Percentiles rank a stretch among this genome's conserved stretches.
Conservation (phyloP, 306 rosid species). For the Casuarina equisetifolia region DNA sequence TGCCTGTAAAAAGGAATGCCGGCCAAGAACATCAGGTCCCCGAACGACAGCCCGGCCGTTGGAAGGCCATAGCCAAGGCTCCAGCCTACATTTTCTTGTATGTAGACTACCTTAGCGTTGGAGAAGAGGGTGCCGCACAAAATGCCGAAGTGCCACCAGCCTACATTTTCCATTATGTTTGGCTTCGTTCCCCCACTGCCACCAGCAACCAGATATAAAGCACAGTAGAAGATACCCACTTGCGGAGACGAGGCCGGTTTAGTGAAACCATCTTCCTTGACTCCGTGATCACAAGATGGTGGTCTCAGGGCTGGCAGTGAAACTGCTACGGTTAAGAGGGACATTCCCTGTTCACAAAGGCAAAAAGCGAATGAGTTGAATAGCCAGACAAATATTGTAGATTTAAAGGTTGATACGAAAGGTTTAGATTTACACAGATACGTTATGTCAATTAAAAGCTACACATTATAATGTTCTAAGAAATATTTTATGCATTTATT, state of each 20-base stretch:
- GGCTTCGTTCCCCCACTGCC: conserved; percentile 92
- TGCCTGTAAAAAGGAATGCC: conserved; percentile 75
- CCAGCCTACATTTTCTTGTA: conserved; percentile 80
- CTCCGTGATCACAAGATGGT: conserved; percentile 48
- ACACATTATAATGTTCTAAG: no score
- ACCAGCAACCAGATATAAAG: conserved; percentile 58
- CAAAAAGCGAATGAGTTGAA: background rate
- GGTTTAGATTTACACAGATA: no score
- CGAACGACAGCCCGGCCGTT: conserved; percentile 59
- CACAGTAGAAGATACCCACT: conserved; percentile 56
- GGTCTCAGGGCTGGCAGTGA: conserved; percentile 64
- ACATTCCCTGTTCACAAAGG: conserved; percentile 55
- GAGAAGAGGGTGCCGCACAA: conserved; percentile 73
- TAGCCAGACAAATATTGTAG: no score
- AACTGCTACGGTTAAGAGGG: conserved; percentile 60
- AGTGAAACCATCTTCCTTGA: conserved; percentile 32
- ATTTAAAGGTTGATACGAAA: no score
- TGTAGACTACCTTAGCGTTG: conserved; percentile 61
- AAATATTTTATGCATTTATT: no score
- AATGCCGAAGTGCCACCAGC: conserved; percentile 78
- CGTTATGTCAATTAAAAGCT: no score
- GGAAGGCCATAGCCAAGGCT: conserved; percentile 79
- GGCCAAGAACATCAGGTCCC: conserved; percentile 56
- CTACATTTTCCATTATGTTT: conserved; percentile 36
- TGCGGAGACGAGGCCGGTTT: conserved; percentile 53